Base-by-base conservation (phyloP, 768 basidiomycete genomes). In the Multifurca ochricompacta region DNA sequence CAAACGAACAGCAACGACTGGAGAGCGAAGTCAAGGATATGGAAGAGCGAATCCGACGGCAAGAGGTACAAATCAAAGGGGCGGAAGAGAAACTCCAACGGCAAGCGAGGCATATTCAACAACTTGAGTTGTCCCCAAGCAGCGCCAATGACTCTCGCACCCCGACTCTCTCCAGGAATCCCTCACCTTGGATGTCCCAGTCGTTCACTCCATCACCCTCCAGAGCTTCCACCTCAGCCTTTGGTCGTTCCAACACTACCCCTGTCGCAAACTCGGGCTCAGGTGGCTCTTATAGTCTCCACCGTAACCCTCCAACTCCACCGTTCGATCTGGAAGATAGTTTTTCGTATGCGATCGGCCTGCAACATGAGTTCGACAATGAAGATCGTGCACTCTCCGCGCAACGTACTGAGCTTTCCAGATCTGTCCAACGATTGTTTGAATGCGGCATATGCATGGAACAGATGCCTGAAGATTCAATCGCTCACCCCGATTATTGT, bases 381-480 rank as follows among this genome's bases (percentile, higher is more conserved):
- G 79, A 80, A 64, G 66, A 77, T 50, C 39, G 39, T 13, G 63
- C 51, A 2, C 67, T 80, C 34, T 64, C 66, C n/a, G 59, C 42
- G 6, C 72, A 80, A 56, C 60, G 65, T 1, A 55, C 53, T 11
- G 63, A 64, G 2, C 70, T 78, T 6, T 42, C 59, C 13, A 58
- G 40, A 10, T 28, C 52, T 11, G 44, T 61, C 4, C 77, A 74
- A 36, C 28, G 18, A 16, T 50, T 65, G 10, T 83, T 82, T 53
- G 65, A 71, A 40, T 86, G 84, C 59, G 68, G 70, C 8, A 70
- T 85, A 30, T 86, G 83, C 63, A 64, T 77, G 54, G 83, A 86
- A 13, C 63, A 71, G 1, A 63, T 70, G 39, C 69, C 74, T 0
- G 69, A 71, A 39, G 75, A 78, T 42, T 60, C 67, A 36, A 69